A percentile compares a stretch with the other conserved stretches of the same genome.
Conservation (phyloP, 2,329 filamentous ascomycete species). For the Apiospora saccharicola region DNA sequence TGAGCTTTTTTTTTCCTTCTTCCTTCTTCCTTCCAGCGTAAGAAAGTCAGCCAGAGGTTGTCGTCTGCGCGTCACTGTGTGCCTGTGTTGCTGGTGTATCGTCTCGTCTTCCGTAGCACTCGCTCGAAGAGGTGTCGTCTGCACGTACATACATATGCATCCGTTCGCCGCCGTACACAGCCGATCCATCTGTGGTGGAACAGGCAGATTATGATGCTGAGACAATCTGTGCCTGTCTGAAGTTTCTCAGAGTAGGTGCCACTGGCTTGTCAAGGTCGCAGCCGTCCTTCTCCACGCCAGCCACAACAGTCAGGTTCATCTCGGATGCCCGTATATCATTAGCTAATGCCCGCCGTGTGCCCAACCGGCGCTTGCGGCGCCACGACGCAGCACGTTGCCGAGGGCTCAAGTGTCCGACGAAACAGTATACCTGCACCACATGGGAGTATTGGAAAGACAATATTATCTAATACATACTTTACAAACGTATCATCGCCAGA, state of each 20-base stretch:
- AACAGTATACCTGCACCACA: neutral
- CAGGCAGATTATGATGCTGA: slow-evolving; percentile 23
- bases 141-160: slow-evolving; percentile 22
- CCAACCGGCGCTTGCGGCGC: slow-evolving; percentile 11
- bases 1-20: neutral
- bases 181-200: slow-evolving; percentile 26
- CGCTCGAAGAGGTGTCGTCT: slow-evolving; percentile 11
- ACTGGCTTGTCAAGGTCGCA: slow-evolving; percentile 24
- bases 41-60: neutral
- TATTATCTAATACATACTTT: neutral
- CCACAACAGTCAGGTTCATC: slow-evolving; percentile 15
- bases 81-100: slow-evolving; percentile 6
- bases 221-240: slow-evolving; percentile 25
- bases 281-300: slow-evolving; percentile 22
- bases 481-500: neutral
- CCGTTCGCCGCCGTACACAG: slow-evolving; percentile 22
- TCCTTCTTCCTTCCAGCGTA: neutral
- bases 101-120: slow-evolving; percentile 21
- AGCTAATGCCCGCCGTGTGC: slow-evolving; percentile 5
- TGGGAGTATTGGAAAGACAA: neutral
- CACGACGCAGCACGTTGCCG: slow-evolving; percentile 15
- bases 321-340: slow-evolving; percentile 15
- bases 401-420: slow-evolving; percentile 1
- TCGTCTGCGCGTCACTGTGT: neutral
- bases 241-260: slow-evolving; percentile 23